These are phyloP conservation scores for Gilbertella persicaria DNA, from an alignment of 371 early-diverging fungal genomes.

Conservation along the genomic window DNA sequence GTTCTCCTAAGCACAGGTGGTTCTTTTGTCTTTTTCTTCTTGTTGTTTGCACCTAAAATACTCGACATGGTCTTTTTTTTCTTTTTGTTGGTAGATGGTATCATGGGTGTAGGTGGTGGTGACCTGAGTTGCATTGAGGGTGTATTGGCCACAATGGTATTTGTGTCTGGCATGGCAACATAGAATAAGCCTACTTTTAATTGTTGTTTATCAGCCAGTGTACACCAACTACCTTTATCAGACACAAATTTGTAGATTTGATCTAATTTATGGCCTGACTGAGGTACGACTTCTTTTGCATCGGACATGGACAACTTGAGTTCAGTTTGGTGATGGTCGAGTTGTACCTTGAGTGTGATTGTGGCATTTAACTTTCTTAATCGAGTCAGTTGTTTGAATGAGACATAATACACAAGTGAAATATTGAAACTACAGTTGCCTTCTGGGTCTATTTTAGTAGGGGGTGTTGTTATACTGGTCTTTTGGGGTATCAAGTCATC, in stretches of 20 bases:
- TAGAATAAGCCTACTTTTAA: constrained; percentile 44
- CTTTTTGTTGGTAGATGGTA: constrained; percentile 13
- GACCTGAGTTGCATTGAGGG: constrained; percentile 25
- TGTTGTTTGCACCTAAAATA: neutral
- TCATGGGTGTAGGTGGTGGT: constrained; percentile 25
- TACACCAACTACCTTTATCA: constrained; percentile 44
- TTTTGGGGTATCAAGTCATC: constrained; percentile 49
- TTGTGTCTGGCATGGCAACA: constrained; percentile 43
- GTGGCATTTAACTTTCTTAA: constrained; percentile 37
- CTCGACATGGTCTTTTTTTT: neutral
- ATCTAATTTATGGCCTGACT: constrained; percentile 35
- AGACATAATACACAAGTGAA: constrained; percentile 45
- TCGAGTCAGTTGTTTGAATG: constrained; percentile 40
- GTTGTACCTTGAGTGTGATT: constrained; percentile 21
- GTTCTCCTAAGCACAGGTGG: constrained; percentile 13
- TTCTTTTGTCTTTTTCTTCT: constrained; percentile 9
- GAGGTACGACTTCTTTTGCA: constrained; percentile 44
- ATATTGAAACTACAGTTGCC: constrained; percentile 33
- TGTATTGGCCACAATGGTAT: constrained; percentile 7
- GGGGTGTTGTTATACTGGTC: constrained; percentile 35
- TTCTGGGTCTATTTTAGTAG: constrained; percentile 23
- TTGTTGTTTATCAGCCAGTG: constrained; percentile 27
- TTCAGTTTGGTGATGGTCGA: neutral
- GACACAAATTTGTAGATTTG: constrained; percentile 43
- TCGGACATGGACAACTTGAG: constrained; percentile 27